A percentile compares a stretch with the other conserved stretches of the same genome.
Evolutionary conservation across 257 asterid species (phyloP).

Genomic region (Echites panduratus): DNA sequence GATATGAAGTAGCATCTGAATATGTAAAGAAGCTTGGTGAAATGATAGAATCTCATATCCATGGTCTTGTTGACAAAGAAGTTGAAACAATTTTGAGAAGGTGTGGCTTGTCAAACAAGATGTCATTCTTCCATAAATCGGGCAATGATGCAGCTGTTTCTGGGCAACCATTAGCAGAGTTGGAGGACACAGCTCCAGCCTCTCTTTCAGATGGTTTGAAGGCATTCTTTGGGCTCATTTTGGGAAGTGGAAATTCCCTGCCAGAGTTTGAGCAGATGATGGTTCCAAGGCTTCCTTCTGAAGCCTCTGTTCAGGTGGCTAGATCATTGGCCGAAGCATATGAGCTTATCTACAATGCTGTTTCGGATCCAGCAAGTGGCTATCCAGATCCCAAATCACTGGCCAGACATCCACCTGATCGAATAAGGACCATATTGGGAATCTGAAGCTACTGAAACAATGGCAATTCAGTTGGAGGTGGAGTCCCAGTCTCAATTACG

Average conservation of each 20-base stretch:
- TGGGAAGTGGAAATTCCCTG: constrained; percentile 73
- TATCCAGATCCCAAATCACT: constrained; percentile 84
- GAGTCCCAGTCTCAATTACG: too few species aligned
- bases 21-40: constrained; percentile 66
- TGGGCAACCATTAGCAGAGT: constrained; percentile 55
- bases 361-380: constrained; percentile 63
- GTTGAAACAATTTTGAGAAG: constrained; percentile 58
- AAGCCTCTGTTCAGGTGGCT: constrained; percentile 59
- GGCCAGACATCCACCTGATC: constrained; percentile 96
- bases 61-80: constrained; percentile 72
- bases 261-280: constrained; percentile 94
- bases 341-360: constrained; percentile 63
- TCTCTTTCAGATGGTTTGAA: constrained; percentile 77
- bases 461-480: too few species aligned
- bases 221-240: constrained; percentile 75
- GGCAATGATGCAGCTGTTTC: constrained; percentile 22
- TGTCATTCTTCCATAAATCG: constrained; percentile 45
- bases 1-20: constrained; percentile 69
- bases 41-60: constrained; percentile 69
- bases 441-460: constrained; percentile 34
- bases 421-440: constrained; percentile 90
- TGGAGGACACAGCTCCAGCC: constrained; percentile 58
- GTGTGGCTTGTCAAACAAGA: constrained; percentile 76
- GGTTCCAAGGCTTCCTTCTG: constrained; percentile 78
- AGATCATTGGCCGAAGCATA: constrained; percentile 69